These are phyloP conservation scores for Tricholoma sp. DNA, from an alignment of 768 basidiomycete species.

Conservation along the genomic window DNA sequence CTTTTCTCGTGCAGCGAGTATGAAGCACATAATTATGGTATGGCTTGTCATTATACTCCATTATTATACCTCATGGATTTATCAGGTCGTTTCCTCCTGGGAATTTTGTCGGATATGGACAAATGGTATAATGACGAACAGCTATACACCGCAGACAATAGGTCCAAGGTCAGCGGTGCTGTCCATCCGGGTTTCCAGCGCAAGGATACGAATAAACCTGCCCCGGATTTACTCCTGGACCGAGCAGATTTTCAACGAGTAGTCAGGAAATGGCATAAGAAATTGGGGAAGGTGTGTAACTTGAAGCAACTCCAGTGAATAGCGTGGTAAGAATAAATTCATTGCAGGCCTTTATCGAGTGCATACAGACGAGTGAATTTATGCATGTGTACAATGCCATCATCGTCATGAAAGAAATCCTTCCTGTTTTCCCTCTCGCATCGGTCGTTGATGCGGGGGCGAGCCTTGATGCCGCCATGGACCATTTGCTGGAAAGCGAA, in stretches of 20 bases:
- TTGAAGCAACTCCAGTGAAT: neutral
- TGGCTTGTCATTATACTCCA: conserved; percentile 10
- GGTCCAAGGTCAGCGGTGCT: conserved; percentile 55
- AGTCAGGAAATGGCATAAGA: conserved; percentile 80
- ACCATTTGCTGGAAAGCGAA: conserved; percentile 67
- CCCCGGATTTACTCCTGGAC: conserved; percentile 51
- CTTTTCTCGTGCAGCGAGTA: conserved; percentile 94
- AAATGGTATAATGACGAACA: conserved; percentile 79
- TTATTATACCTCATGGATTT: conserved; percentile 3
- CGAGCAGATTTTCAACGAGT: conserved; percentile 71
- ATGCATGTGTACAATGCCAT: conserved; percentile 99
- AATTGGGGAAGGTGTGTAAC: conserved; percentile 55
- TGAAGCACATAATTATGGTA: conserved; percentile 93
- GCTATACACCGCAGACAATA: conserved; percentile 66
- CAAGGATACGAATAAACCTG: conserved; percentile 39
- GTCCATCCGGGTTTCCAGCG: conserved; percentile 69
- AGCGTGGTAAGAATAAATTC: neutral
- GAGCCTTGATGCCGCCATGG: conserved; percentile 54
- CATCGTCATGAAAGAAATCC: conserved; percentile 85
- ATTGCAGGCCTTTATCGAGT: conserved; percentile 67
- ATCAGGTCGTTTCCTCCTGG: conserved; percentile 81
- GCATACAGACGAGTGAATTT: conserved; percentile 84
- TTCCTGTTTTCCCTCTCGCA: conserved; percentile 81
- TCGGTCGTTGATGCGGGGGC: conserved; percentile 51
- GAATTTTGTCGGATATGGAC: conserved; percentile 71